phyloP scores from a whole-genome alignment of 176 grass and related monocot species.

The Puccinellia tenuiflora region DNA sequence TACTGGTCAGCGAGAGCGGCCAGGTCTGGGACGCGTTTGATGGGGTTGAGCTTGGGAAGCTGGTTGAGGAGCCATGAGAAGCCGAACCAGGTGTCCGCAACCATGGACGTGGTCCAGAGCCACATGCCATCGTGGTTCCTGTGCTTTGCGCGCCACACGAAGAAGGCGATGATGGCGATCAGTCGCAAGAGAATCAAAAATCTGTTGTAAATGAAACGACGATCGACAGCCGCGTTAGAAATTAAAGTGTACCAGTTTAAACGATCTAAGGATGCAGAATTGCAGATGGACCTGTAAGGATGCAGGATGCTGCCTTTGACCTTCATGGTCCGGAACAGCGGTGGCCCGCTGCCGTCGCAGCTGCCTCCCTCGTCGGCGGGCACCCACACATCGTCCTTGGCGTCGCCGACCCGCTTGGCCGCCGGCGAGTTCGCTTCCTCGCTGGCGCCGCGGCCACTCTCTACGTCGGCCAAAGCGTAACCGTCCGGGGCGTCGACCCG shows the following conservation, averaged over 20 bases:
- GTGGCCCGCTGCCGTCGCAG: neutral
- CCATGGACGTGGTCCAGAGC: conserved; percentile 39
- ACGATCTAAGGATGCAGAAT: too few species aligned
- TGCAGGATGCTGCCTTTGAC: conserved; percentile 48
- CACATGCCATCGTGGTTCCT: conserved; percentile 23
- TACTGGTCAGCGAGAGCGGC: conserved; percentile 14
- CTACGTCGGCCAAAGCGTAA: neutral
- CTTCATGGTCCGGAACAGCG: conserved; percentile 39
- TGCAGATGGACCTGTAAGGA: conserved; percentile 34
- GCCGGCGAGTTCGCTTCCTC: neutral
- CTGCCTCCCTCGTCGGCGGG: conserved; percentile 1
- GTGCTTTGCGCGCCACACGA: conserved; percentile 31
- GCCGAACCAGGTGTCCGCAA: conserved; percentile 37
- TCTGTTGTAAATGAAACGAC: neutral
- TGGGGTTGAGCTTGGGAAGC: conserved; percentile 40
- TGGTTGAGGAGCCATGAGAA: conserved; percentile 45
- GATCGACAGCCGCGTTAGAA: neutral
- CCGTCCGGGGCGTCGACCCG: neutral
- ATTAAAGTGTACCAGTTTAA: neutral
- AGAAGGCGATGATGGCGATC: conserved; percentile 26
- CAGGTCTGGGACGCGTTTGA: conserved; percentile 33
- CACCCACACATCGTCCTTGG: conserved; percentile 37
- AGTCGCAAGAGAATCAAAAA: conserved; percentile 27
- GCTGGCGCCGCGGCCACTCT: neutral
- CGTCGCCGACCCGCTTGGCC: neutral